phyloP scores from a whole-genome alignment of 331 rosid species.

The Phaseolus coccineus region DNA sequence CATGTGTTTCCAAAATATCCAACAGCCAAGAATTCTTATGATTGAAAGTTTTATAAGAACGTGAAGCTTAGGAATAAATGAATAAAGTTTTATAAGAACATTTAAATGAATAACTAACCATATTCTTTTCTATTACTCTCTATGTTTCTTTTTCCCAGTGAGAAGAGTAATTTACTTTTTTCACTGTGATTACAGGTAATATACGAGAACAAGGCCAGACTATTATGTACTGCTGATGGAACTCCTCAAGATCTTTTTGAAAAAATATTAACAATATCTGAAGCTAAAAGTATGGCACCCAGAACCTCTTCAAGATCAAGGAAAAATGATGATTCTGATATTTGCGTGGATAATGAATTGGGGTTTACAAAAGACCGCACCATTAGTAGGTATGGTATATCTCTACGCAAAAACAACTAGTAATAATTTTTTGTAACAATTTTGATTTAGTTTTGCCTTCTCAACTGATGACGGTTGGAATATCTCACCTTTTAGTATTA shows the following conservation, averaged over 20 bases:
- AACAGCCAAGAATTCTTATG: slow-evolving; percentile 9
- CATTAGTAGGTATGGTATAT: slow-evolving; percentile 77
- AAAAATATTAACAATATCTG: slow-evolving; percentile 75
- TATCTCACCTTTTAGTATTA: not conserved
- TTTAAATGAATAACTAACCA: slow-evolving; percentile 20
- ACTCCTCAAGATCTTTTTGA: slow-evolving; percentile 81
- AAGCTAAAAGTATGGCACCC: slow-evolving; percentile 81
- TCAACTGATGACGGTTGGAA: slow-evolving; percentile 18
- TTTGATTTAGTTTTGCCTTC: slow-evolving; percentile 10
- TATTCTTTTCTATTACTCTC: not conserved
- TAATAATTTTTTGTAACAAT: not conserved
- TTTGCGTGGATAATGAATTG: slow-evolving; percentile 94
- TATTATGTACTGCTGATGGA: slow-evolving; percentile 91
- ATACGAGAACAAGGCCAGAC: slow-evolving; percentile 87
- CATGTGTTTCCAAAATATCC: not conserved
- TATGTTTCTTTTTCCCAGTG: slow-evolving; percentile 22
- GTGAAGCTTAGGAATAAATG: not conserved
- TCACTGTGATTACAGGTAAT: slow-evolving; percentile 66
- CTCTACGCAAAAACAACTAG: not conserved
- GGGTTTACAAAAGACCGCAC: slow-evolving; percentile 98
- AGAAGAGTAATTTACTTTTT: slow-evolving; percentile 26
- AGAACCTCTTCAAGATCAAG: slow-evolving; percentile 94
- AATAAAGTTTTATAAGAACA: slow-evolving; percentile 18
- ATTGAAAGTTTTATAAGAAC: slow-evolving; percentile 19
- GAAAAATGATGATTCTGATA: slow-evolving; percentile 72